Base-by-base conservation (phyloP, 2,329 filamentous ascomycete genomes). In the Ploettnerulaceae sp. region DNA sequence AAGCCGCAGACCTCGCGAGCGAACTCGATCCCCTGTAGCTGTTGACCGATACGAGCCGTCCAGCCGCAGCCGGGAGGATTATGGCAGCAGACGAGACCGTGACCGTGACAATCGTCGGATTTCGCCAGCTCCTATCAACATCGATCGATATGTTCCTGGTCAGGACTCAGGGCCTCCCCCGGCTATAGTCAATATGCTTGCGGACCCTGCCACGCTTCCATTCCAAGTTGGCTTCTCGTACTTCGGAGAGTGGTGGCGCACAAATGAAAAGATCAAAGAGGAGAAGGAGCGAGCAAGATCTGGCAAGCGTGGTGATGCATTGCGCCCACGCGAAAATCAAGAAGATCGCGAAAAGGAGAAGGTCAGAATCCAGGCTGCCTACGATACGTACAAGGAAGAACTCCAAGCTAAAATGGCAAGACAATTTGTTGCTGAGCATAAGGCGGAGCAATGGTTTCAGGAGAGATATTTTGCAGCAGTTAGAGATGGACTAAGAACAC, bases 371-470 rank as follows among this genome's bases (percentile, higher is more conserved):
- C 86, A 91, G 59, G 71, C 72, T 11, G 79, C 80, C 1, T 84
- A 84, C 56, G 81, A 85, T 58, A 55, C 70, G 1, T 85, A 85
- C 62, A 83, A 83, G 57, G 81, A 84, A 60, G 80, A 84, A 26
- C 69, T 85, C 2, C 81, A 84, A 59, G 79, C 76, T 3, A 84
- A 82, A 64, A 91, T 95, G 84, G 90, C 93, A 0, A 82, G 89
- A 55, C 74, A 79, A 1, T 98, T 98, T 64, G 93, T 98, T 32
- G 80, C 84, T 39, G 85, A 89, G 58, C 93, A 98, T 68, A 95
- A 95, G 65, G 82, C 82, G 33, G 93, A 98, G 66, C 91, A 98
- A 64, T 98, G 93, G 93, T 98, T 98, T 70, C 88, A 84, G 58
- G 93, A 98, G 68, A 83, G 89, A 64, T 98, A 98, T 60, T 83